Evolutionary conservation across 2,329 filamentous ascomycete species (phyloP), one percentile per base, ranked within the genome.

Genomic region (Hypocreales sp.): DNA sequence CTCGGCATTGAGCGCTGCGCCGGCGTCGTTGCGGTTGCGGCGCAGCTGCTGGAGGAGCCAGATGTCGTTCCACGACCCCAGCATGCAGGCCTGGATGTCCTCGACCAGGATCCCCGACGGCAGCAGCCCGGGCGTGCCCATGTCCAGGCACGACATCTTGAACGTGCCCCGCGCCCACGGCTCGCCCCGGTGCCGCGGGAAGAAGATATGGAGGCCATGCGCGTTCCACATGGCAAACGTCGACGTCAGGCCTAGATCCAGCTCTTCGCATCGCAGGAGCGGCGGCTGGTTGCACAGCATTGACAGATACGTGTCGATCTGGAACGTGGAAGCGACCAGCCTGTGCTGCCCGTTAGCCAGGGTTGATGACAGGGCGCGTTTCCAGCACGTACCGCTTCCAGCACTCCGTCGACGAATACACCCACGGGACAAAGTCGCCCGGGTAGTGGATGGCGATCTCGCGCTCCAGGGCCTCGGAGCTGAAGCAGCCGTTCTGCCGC

Each of bases 261-360:
- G 33, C 28, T 60, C 56, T 31, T 57, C 51, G 2, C 45, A 31
- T 5, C 44, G 40, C 0, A 59, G 30, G 0, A 44, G 27, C 0
- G 47, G 40, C 2, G 53, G 41, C 24, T 56, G 44, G 28, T 39
- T 39, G 30, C 28, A 46, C 18, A 42, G 38, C 7, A 47, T 36
- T 17, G 50, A 51, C 7, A 59, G 25, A 17, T 53, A 57, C 0
- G 41, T 27, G 31, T 60, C 57, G 15, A 60, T 38, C 28, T 57
- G 57, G 30, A 53, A 51, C 1, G 55, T 33, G 15, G 38, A 43
- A 3, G 40, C 22, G 3, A 49, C 45, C 7, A 58, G 28, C 26
- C 55, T 59, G 17, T 37, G 5, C n/a, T 17, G 7, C 6, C 4
- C 7, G 24, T 30, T 10, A 25, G 24, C 23, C n/a, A n/a, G n/a